Percentiles rank a stretch among this genome's conserved stretches.
phyloP scores from a whole-genome alignment of 1,139 yeast species.

The Nematodospora anomalae region DNA sequence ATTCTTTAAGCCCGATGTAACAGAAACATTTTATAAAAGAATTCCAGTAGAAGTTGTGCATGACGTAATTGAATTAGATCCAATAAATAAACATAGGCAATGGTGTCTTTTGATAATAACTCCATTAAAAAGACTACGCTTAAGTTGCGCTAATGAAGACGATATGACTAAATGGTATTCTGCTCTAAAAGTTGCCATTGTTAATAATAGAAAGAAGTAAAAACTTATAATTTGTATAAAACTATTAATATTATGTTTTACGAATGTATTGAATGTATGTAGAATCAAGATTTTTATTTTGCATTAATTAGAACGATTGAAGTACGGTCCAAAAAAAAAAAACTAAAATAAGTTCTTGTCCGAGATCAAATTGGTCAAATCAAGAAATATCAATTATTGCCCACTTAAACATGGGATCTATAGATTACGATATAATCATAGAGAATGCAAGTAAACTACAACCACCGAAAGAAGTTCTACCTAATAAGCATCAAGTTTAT shows the following conservation, averaged over 20 bases:
- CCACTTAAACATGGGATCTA: neutral
- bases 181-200: constrained; percentile 32
- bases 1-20: constrained; percentile 37
- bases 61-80: constrained; percentile 55
- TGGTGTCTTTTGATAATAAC: constrained; percentile 54
- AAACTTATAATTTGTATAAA: too few species aligned
- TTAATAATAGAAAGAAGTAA: constrained; percentile 4
- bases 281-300: too few species aligned
- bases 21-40: constrained; percentile 8
- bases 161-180: constrained; percentile 54
- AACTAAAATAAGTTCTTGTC: too few species aligned
- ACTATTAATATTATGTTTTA: too few species aligned
- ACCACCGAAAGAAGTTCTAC: neutral
- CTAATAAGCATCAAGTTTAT: neutral
- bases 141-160: constrained; percentile 47
- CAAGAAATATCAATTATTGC: neutral
- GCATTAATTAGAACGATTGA: too few species aligned
- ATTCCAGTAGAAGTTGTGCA: constrained; percentile 39
- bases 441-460: constrained; percentile 6
- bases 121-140: constrained; percentile 42
- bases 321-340: too few species aligned
- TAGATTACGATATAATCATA: constrained; percentile 1
- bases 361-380: too few species aligned
- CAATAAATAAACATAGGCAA: constrained; percentile 16
- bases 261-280: too few species aligned